Evolutionary conservation across 2,329 filamentous ascomycete genomes (phyloP).

Genomic region (Coleophoma cylindrospora): DNA sequence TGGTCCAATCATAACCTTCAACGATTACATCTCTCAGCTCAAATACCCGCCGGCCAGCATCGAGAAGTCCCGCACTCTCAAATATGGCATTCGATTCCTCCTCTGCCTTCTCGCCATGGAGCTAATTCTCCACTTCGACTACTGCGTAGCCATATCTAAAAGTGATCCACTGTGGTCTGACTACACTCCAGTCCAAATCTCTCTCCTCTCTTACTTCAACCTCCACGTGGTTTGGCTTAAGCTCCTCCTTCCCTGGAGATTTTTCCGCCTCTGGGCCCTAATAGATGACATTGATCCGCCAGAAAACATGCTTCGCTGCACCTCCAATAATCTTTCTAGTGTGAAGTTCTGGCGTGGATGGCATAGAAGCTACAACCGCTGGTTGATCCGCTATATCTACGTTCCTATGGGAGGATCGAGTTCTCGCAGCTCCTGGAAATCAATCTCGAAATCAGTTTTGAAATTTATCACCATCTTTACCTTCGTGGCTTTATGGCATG

Average conservation of each 20-base stretch:
- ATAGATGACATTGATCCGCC: constrained; percentile 89
- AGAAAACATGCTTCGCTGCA: constrained; percentile 97
- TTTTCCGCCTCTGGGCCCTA: constrained; percentile 92
- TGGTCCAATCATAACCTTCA: constrained; percentile 93
- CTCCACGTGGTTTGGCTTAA: constrained; percentile 98
- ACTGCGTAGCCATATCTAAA: constrained; percentile 88
- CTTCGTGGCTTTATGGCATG: constrained; percentile 97
- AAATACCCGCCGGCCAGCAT: constrained; percentile 70
- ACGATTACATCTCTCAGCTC: constrained; percentile 89
- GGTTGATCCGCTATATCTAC: constrained; percentile 91
- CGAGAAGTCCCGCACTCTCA: constrained; percentile 62
- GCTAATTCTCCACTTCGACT: constrained; percentile 84
- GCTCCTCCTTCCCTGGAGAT: constrained; percentile 92
- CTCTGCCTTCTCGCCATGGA: constrained; percentile 85
- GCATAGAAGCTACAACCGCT: constrained; percentile 94
- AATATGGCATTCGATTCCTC: constrained; percentile 79
- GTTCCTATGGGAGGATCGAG: constrained; percentile 76
- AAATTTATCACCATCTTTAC: constrained; percentile 88
- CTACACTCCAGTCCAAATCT: constrained; percentile 84
- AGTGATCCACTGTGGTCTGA: constrained; percentile 71
- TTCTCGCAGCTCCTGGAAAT: constrained; percentile 35
- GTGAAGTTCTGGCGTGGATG: constrained; percentile 92
- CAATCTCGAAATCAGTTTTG: constrained; percentile 53
- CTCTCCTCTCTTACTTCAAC: constrained; percentile 91
- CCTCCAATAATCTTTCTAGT: constrained; percentile 89